These are phyloP conservation scores for Yamadazyma diddensiae DNA, from an alignment of 1,139 yeast genomes.

Conservation along the genomic window DNA sequence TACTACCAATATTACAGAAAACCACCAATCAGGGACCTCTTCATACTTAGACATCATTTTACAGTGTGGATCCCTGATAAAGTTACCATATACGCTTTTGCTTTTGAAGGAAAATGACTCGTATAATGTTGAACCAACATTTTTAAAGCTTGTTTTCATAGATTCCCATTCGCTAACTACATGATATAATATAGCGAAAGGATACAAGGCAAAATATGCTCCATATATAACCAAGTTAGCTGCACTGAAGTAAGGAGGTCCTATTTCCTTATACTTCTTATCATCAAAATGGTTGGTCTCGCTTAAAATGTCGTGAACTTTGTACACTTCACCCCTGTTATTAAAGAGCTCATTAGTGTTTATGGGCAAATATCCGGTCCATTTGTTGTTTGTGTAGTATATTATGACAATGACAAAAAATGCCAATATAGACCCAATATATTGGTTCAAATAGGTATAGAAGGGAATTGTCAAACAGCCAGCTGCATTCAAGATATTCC, in stretches of 20 bases:
- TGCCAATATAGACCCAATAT: constrained; percentile 33
- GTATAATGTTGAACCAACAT: constrained; percentile 31
- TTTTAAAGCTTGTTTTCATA: constrained; percentile 37
- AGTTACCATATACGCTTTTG: constrained; percentile 47
- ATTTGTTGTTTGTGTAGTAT: constrained; percentile 37
- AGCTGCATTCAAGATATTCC: constrained; percentile 40
- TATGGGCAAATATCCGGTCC: constrained; percentile 41
- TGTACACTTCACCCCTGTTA: constrained; percentile 32
- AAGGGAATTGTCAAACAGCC: constrained; percentile 44
- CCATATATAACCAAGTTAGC: constrained; percentile 43
- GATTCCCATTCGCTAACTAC: constrained; percentile 43
- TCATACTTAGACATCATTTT: constrained; percentile 51
- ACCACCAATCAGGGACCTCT: constrained; percentile 68
- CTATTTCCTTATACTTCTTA: constrained; percentile 28
- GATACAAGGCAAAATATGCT: constrained; percentile 40
- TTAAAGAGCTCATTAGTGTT: constrained; percentile 37
- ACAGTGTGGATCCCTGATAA: constrained; percentile 54
- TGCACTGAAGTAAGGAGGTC: constrained; percentile 45
- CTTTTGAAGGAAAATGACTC: constrained; percentile 31
- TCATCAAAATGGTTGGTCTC: constrained; percentile 30
- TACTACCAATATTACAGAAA: constrained; percentile 39
- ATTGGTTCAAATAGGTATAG: constrained; percentile 36
- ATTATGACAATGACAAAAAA: constrained; percentile 29
- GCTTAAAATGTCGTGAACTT: constrained; percentile 32
- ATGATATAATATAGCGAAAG: constrained; percentile 41